A percentile compares a stretch with the other conserved stretches of the same genome.
phyloP scores from a whole-genome alignment of 495 filamentous ascomycete species.

The Penicillium fimorum region DNA sequence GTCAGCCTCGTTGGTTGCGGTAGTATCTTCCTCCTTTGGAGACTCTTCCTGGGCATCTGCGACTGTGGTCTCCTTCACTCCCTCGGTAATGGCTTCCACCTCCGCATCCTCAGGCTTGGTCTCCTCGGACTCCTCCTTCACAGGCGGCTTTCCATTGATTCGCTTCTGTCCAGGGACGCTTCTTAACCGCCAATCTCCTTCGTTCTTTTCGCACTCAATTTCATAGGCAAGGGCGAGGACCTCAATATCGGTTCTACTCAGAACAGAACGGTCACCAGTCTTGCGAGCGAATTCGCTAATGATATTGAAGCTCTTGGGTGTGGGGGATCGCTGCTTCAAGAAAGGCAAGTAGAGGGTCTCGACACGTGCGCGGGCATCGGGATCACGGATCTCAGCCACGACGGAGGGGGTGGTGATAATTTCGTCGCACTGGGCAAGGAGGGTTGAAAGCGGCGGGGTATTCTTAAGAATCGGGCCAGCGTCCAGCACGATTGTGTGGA shows the following conservation, averaged over 20 bases:
- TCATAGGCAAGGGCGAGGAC: constrained; percentile 90
- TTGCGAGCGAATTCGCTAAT: constrained; percentile 83
- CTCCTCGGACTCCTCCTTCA: constrained; percentile 31
- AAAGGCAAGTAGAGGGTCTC: constrained; percentile 84
- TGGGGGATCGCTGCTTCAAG: constrained; percentile 70
- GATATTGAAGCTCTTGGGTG: constrained; percentile 69
- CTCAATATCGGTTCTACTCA: constrained; percentile 85
- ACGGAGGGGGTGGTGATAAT: constrained; percentile 86
- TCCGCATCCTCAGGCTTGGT: constrained; percentile 27
- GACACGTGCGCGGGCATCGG: constrained; percentile 72
- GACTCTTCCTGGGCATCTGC: constrained; percentile 19
- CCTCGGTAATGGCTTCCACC: constrained; percentile 34
- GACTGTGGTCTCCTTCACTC: constrained; percentile 27
- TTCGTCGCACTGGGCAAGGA: constrained; percentile 71
- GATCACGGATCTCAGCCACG: constrained; percentile 83
- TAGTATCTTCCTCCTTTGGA: constrained; percentile 15
- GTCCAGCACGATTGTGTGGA: constrained; percentile 86
- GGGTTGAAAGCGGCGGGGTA: constrained; percentile 72
- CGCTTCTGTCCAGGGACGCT: constrained; percentile 73
- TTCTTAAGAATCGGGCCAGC: constrained; percentile 90
- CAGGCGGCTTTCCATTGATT: constrained; percentile 68
- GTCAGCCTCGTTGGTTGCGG: constrained; percentile 10
- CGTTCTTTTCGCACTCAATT: constrained; percentile 78
- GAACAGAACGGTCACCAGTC: constrained; percentile 83
- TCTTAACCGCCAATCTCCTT: constrained; percentile 78